Evolutionary conservation across 2,329 filamentous ascomycete species (phyloP).

Genomic region (Aspergillus pseudoterreus): DNA sequence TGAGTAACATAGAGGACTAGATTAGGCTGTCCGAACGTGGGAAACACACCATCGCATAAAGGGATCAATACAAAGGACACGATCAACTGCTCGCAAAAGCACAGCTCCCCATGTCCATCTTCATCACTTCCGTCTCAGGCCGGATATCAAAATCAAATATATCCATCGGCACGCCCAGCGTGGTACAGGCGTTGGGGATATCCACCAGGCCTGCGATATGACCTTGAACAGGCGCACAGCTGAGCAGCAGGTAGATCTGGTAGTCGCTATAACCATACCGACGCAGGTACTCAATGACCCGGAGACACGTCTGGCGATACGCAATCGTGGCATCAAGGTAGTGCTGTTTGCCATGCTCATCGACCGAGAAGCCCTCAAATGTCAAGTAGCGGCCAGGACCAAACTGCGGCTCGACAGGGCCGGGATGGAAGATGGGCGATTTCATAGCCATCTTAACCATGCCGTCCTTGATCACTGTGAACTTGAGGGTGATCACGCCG

Average conservation of each 20-base stretch:
- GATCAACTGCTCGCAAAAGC: constrained; percentile 50
- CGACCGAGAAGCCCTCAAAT: constrained; percentile 87
- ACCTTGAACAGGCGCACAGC: constrained; percentile 81
- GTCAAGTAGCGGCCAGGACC: constrained; percentile 77
- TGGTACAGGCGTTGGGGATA: constrained; percentile 88
- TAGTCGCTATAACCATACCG: constrained; percentile 69
- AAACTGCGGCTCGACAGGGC: constrained; percentile 84
- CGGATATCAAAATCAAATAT: constrained; percentile 93
- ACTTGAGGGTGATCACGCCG: constrained; percentile 84
- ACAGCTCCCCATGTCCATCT: constrained; percentile 67
- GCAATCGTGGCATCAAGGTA: constrained; percentile 83
- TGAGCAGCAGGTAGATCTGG: constrained; percentile 81
- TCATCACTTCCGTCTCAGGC: constrained; percentile 58
- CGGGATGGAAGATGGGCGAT: constrained; percentile 79
- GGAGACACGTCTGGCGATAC: constrained; percentile 75
- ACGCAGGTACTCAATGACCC: constrained; percentile 74
- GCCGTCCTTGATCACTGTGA: constrained; percentile 80
- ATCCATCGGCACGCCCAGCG: constrained; percentile 82
- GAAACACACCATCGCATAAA: neutral
- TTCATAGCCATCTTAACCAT: constrained; percentile 72
- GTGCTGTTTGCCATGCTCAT: constrained; percentile 83
- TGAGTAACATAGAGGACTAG: too few species aligned
- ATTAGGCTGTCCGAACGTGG: neutral
- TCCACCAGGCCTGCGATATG: constrained; percentile 88
- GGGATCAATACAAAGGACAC: neutral